Evolutionary conservation across 495 filamentous ascomycete genomes (phyloP).

Genomic region (Lophiotrema nucula): DNA sequence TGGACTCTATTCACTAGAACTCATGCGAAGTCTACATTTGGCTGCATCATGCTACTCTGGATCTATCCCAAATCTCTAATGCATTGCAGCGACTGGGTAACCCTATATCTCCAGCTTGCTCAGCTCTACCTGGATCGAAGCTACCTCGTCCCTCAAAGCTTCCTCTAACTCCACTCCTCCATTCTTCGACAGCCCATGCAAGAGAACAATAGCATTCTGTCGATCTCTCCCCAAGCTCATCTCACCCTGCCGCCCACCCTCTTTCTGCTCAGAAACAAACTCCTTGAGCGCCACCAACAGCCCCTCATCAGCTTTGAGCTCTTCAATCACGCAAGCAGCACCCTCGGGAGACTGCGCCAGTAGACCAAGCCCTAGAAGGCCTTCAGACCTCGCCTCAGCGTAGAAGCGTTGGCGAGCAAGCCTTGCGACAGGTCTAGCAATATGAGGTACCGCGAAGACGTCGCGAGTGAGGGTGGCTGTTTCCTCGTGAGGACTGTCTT

Average conservation of each 20-base stretch:
- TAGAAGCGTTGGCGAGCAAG: constrained; percentile 31
- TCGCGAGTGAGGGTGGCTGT: background rate
- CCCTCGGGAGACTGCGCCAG: constrained; percentile 27
- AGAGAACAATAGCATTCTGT: constrained; percentile 29
- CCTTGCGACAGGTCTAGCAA: constrained; percentile 24
- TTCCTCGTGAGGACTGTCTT: constrained; percentile 7
- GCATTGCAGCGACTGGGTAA: too few relatives aligned
- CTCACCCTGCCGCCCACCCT: constrained; percentile 3
- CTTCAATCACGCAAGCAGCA: constrained; percentile 17
- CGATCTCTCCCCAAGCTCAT: constrained; percentile 10
- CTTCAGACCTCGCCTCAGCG: constrained; percentile 32
- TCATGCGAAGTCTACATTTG: too few relatives aligned
- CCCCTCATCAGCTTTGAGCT: constrained; percentile 17
- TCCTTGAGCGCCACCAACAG: constrained; percentile 25
- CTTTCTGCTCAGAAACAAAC: constrained; percentile 15
- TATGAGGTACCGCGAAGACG: constrained; percentile 20
- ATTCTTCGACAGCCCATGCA: constrained; percentile 25
- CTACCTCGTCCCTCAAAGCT: too few relatives aligned
- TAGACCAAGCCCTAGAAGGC: constrained; percentile 28
- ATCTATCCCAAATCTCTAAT: too few relatives aligned
- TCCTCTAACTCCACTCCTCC: too few relatives aligned
- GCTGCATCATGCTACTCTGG: too few relatives aligned
- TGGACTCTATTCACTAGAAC: too few relatives aligned
- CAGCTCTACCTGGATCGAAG: too few relatives aligned
- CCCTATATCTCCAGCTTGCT: too few relatives aligned